These are phyloP conservation scores for Amaranthus hypochondriacus DNA, from an alignment of 148 eudicot species.

Conservation along the genomic window DNA sequence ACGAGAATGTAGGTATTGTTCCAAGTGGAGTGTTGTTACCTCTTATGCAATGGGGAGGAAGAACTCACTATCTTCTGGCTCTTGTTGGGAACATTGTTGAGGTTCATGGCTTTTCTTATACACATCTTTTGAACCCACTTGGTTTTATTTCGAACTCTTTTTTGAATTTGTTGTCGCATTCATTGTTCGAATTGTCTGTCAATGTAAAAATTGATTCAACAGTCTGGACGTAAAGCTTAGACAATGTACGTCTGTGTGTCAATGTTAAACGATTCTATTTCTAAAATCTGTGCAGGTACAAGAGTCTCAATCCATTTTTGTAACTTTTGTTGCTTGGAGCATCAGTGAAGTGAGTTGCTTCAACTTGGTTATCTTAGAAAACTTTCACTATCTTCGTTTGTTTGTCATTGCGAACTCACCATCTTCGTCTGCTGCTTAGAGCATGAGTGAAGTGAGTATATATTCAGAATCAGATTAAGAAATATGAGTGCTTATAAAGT, in stretches of 20 bases:
- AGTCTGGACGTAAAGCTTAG: too few species aligned
- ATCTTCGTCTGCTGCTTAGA: too few species aligned
- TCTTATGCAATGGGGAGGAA: constrained; percentile 93
- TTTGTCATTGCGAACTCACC: too few species aligned
- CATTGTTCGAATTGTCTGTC: not conserved
- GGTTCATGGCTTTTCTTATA: constrained; percentile 32
- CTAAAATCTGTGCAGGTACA: constrained; percentile 45
- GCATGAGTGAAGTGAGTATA: too few species aligned
- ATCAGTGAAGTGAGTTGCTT: constrained; percentile 55
- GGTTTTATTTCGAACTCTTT: not conserved
- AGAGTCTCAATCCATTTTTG: constrained; percentile 64
- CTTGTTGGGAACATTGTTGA: constrained; percentile 50
- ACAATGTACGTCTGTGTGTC: not conserved
- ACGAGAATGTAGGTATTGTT: constrained; percentile 57
- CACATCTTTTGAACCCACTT: not conserved
- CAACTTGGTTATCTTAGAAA: constrained; percentile 1
- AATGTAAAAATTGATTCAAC: too few species aligned
- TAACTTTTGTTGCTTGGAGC: constrained; percentile 72
- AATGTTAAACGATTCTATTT: not conserved
- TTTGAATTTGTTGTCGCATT: not conserved
- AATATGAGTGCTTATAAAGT: not conserved
- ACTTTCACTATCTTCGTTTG: not conserved
- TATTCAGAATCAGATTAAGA: too few species aligned
- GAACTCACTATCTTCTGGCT: constrained; percentile 66
- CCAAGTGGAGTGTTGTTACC: constrained; percentile 83